Base-by-base conservation (phyloP, 2,329 filamentous ascomycete species). In the Cladophialophora psammophila region DNA sequence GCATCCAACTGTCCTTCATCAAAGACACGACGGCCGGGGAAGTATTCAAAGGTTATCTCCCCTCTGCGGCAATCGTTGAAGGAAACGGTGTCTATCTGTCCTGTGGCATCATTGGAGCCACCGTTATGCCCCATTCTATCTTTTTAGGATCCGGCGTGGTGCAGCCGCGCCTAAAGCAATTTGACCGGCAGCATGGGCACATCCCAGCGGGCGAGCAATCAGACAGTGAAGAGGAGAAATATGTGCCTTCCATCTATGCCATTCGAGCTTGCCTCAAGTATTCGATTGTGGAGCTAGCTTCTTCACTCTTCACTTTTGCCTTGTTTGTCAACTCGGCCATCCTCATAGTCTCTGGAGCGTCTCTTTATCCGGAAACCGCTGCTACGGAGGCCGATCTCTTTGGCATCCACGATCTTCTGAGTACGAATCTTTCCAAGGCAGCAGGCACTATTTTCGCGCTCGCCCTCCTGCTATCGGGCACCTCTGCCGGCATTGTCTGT, bases 391-490 rank as follows among this genome's bases (percentile, higher is more conserved):
- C 91, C 1, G 90, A 95, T 75, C 89, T 97, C 48, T 97, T 96
- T 75, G 88, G 88, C 40, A 96, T 97, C 72, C 90, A 97, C 79
- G 78, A 84, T 42, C 82, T 97, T 2, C 86, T 97, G 0, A 85
- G 88, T 0, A 74, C 78, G 0, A 90, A 87, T 63, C 87, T 97
- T 60, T 88, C 90, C 0, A 88, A 89, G 0, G 90, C 86, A 0
- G 93, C 92, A 0, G 93, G 92, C 1, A 91, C 91, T 2, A 83
- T 96, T n/a, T 96, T 96, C 70, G 92, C 92, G 0, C 82, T 96
- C 2, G 92, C 93, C 0, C 81, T 96, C 0, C 85, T 96, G 0
- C 86, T 96, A 0, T 94, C 90, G 0, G 93, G 93, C 8, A 86
- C 92, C 12, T 92, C 89, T 0, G 93, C 93, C 0, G 93, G 93